Base-by-base conservation (phyloP, 1,284 basidiomycete species). In the Mrakiaceae sp. region DNA sequence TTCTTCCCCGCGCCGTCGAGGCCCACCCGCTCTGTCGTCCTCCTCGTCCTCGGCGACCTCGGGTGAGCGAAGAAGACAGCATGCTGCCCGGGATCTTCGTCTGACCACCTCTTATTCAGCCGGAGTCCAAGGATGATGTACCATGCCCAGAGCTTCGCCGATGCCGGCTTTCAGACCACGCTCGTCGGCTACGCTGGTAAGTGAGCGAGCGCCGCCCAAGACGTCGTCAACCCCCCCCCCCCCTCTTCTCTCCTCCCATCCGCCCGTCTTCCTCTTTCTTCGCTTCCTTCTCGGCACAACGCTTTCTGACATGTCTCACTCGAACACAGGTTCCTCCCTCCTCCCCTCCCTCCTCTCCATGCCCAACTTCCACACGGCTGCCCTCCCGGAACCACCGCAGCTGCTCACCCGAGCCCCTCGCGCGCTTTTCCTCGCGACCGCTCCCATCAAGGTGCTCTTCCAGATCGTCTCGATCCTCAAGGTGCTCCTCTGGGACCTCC, bases 81-180 rank as follows among this genome's bases (percentile, higher is more conserved):
- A 8, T 5, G 7, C 40, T 43, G 16, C 7, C 47, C 44, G 10
- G 5, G 9, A 5, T 12, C 43, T 44, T 42, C 5, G 6, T 39
- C 58, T 48, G 39, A 46, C 27, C 47, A 55, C 46, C 54, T 10
- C 44, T 14, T 9, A 27, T 12, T 46, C 54, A 66, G 93, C 0
- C 82, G 95, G 58, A 93, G 89, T 73, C 96, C 96, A 8, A 82
- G 96, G 50, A 98, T 98, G 91, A 96, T 98, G 88, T 96, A 97
- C 75, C 96, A 99, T 72, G 89, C 94, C 0, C 84, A 94, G 72
- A 93, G 89, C 72, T 88, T 98, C 71, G 87, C 90, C 39, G 83
- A 86, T 60, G 82, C 87, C 66, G 84, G 82, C 3, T 98, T 90
- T 77, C 78, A 83, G 66, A 92, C 92, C 0, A 84, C 84, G 70